A percentile compares a stretch with the other conserved stretches of the same genome.
Conservation (phyloP, 306 rosid species). For the Abrus precatorius region DNA sequence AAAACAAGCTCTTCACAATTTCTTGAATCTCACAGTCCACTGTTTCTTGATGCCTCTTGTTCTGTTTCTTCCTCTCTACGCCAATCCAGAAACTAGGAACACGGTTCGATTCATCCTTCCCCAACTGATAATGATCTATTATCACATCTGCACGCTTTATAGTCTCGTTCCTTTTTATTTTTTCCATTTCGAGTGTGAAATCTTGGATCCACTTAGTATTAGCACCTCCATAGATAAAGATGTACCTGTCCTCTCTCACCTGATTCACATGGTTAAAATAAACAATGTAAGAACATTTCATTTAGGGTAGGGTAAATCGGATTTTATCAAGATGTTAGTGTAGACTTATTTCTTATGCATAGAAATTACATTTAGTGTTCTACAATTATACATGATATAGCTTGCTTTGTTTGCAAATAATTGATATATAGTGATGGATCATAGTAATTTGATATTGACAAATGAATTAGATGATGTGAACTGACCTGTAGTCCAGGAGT, state of each 20-base stretch:
- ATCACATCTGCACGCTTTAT: constrained; percentile 45
- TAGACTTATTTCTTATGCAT: too few relatives aligned
- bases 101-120: constrained; percentile 30
- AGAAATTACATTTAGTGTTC: too few relatives aligned
- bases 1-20: constrained; percentile 30
- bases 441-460: too few relatives aligned
- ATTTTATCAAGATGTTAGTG: too few relatives aligned
- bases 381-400: too few relatives aligned
- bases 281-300: background rate
- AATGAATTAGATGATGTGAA: too few relatives aligned
- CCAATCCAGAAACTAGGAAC: constrained; percentile 50
- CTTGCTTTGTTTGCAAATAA: too few relatives aligned
- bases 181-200: constrained; percentile 36
- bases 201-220: constrained; percentile 47
- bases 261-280: background rate
- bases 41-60: constrained; percentile 37
- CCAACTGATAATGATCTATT: constrained; percentile 39
- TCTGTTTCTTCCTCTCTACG: constrained; percentile 52
- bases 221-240: constrained; percentile 47
- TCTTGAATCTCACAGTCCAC: constrained; percentile 47
- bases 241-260: constrained; percentile 45
- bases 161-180: constrained; percentile 23
- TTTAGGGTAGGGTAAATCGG: too few relatives aligned
- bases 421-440: too few relatives aligned
- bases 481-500: constrained; percentile 41